Base-by-base conservation (phyloP, 2,329 filamentous ascomycete species). In the Ophiostoma novo-ulmi region DNA sequence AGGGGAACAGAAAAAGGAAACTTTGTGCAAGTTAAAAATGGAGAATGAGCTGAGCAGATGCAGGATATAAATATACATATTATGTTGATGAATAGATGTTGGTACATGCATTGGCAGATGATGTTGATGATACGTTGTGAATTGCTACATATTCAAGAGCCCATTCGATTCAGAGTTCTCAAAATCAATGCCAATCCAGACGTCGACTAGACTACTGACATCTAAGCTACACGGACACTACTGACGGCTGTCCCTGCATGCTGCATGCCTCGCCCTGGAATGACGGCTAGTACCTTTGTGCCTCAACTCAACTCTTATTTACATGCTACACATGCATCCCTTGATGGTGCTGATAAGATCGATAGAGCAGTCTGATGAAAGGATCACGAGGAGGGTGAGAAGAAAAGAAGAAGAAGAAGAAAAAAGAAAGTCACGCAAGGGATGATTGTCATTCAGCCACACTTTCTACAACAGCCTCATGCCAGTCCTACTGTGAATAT, bases 1-100 rank as follows among this genome's bases (percentile, higher is more conserved):
- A 63, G 58, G 58, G 58, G 58, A 63, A 63, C 58, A 35, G 58
- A 63, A 63, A 61, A 63, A 63, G 26, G 6, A 61, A 20, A 3
- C 10, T 31, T 31, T 31, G 4, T 44, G 10, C 4, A 44, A 26
- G 10, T 8, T 3, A 26, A 5, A 5, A 22, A 26, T 17, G 20
- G 1, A 48, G 44, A n/a, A 14, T 5, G 44, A 55, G 48, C 8
- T 22, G n/a, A 22, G 48, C 7, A 44, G 41, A 13, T 44, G 41
- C 17, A 31, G 31, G 41, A 17, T 44, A 14, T 44, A 3, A 44
- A 17, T 44, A 44, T 13, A 41, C 14, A 10, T 10, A 41, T 1
- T 13, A 17, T 44, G 13, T 5, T 44, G 10, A 44, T 44, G 41
- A 44, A 13, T 13, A 14, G 41, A 31, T 5, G 13, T 44, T 20